Conservation (phyloP, 371 early-diverging fungal genomes). For the Umbelopsis sp. region DNA sequence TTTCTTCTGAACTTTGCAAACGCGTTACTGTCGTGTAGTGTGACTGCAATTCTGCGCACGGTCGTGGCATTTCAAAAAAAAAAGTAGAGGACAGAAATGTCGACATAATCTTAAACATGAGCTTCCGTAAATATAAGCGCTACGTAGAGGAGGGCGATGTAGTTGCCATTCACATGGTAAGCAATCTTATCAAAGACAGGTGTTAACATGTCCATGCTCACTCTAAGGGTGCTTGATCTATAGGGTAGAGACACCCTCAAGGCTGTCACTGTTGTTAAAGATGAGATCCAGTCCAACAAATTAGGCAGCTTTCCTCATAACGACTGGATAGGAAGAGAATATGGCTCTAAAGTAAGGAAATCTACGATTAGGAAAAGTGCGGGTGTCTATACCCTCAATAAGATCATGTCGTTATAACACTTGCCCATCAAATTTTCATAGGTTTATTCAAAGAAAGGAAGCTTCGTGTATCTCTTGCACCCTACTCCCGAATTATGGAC, state of each 20-base stretch:
- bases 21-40: neutral
- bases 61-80: neutral
- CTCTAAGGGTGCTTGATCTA: neutral
- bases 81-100: neutral
- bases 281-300: constrained; percentile 67
- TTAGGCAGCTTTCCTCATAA: constrained; percentile 80
- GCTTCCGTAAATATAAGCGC: constrained; percentile 53
- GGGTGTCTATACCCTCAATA: too few relatives aligned
- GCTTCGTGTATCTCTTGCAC: constrained; percentile 83
- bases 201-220: neutral
- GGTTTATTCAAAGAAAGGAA: constrained; percentile 75
- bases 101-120: constrained; percentile 30
- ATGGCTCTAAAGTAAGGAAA: constrained; percentile 72
- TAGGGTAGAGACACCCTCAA: constrained; percentile 72
- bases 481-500: constrained; percentile 98
- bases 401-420: too few relatives aligned
- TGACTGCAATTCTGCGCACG: constrained; percentile 15
- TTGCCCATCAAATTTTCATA: constrained; percentile 24
- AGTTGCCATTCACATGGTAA: constrained; percentile 64
- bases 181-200: constrained; percentile 1
- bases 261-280: constrained; percentile 54
- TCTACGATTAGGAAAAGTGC: too few relatives aligned
- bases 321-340: constrained; percentile 85
- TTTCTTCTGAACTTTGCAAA: neutral
- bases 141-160: constrained; percentile 65